phyloP scores from a whole-genome alignment of 1,139 yeast genomes.

The Groenewaldozyma auringiensis region DNA sequence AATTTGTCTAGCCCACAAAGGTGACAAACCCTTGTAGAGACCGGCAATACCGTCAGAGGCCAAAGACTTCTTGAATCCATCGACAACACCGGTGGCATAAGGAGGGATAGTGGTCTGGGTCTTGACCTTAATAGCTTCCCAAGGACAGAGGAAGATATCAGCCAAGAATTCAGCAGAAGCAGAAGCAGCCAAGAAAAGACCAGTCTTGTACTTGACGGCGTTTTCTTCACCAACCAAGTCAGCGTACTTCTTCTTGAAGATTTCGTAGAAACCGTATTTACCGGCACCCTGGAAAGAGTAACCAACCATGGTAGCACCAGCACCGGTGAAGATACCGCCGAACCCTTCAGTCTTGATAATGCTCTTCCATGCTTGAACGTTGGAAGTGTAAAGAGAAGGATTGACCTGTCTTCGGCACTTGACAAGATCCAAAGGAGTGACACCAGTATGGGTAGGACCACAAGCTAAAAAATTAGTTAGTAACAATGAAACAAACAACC shows the following conservation, averaged over 20 bases:
- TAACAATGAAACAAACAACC: too few relatives aligned
- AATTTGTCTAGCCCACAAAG: constrained; percentile 90
- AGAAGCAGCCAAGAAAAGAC: constrained; percentile 71
- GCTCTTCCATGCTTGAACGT: constrained; percentile 67
- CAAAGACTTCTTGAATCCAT: constrained; percentile 60
- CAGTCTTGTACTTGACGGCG: constrained; percentile 61
- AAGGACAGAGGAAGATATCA: constrained; percentile 82
- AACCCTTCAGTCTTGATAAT: constrained; percentile 66
- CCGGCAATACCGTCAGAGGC: constrained; percentile 30
- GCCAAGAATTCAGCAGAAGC: constrained; percentile 93
- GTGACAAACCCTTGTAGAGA: constrained; percentile 41
- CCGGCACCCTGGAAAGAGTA: constrained; percentile 95
- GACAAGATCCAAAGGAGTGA: constrained; percentile 87
- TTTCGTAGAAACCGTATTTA: constrained; percentile 90
- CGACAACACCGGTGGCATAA: constrained; percentile 51
- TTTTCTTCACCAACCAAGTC: constrained; percentile 57
- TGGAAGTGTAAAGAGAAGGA: constrained; percentile 60
- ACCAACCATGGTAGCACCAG: constrained; percentile 87
- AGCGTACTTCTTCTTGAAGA: constrained; percentile 70
- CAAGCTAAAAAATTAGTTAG: constrained; percentile 54
- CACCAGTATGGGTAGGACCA: constrained; percentile 91
- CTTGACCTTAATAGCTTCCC: constrained; percentile 86
- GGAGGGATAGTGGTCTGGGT: constrained; percentile 92
- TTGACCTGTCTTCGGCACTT: constrained; percentile 89
- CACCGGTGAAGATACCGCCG: constrained; percentile 71